Conservation (phyloP, 2,329 filamentous ascomycete species). For the Fusarium coicis region DNA sequence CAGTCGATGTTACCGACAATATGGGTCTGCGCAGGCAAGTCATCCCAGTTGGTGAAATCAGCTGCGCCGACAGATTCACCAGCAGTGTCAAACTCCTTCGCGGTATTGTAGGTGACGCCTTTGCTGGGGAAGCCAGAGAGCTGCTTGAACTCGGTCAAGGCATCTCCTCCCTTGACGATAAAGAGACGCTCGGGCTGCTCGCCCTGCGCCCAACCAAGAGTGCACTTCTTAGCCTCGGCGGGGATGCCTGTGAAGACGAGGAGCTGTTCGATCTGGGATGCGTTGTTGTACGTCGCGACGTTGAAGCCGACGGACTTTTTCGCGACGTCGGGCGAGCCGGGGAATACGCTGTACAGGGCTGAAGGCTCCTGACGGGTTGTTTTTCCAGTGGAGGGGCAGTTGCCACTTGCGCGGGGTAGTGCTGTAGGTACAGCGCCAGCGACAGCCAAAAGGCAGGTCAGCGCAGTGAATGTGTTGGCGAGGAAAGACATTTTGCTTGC, state of each 20-base stretch:
- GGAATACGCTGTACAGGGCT: slow-evolving; percentile 31
- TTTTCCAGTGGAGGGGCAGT: slow-evolving; percentile 15
- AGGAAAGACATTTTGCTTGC: slow-evolving; percentile 17
- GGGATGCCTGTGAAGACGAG: slow-evolving; percentile 49
- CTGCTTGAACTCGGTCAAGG: slow-evolving; percentile 36
- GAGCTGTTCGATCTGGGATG: slow-evolving; percentile 46
- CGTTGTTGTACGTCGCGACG: slow-evolving; percentile 40
- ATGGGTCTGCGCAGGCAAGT: slow-evolving; percentile 32
- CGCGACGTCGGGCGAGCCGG: slow-evolving; percentile 25
- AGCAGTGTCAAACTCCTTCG: slow-evolving; percentile 37
- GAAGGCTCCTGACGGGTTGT: slow-evolving; percentile 10
- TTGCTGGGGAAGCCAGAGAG: slow-evolving; percentile 43
- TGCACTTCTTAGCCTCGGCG: slow-evolving; percentile 43
- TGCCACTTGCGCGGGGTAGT: slow-evolving; percentile 11
- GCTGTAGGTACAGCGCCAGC: slow-evolving; percentile 18
- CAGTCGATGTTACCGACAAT: slow-evolving; percentile 43
- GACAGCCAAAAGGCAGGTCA: slow-evolving; percentile 24
- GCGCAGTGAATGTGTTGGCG: slow-evolving; percentile 2
- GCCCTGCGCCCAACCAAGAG: slow-evolving; percentile 50
- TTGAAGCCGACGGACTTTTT: slow-evolving; percentile 32
- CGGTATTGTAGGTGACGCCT: slow-evolving; percentile 35
- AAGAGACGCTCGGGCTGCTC: slow-evolving; percentile 52
- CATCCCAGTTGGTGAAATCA: slow-evolving; percentile 49
- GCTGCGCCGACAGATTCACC: slow-evolving; percentile 31
- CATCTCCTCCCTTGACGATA: slow-evolving; percentile 47